Evolutionary conservation across 2,329 filamentous ascomycete species (phyloP), one percentile per base, ranked within the genome.

Genomic region (Hypoxylon sp.): DNA sequence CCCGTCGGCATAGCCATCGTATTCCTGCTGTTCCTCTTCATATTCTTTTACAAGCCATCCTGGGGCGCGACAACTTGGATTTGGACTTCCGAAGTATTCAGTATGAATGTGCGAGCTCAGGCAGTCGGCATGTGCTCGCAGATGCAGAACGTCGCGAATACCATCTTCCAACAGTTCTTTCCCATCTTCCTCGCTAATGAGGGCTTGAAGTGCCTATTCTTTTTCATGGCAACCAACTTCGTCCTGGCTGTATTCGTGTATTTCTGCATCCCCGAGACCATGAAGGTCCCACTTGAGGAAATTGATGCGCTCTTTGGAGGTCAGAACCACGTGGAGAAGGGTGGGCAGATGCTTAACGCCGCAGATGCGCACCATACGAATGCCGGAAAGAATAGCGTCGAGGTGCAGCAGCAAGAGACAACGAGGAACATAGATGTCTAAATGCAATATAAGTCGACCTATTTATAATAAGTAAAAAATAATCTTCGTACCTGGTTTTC

Each of bases 41-140:
- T 88, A 31, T 84, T 89, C 78, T 89, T 89, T 80, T 89, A 92
- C 80, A 92, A 92, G 76, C 89, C 90, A 3, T 90, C 87, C 0
- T 91, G 89, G 88, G 89, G 89, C 55, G 89, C 89, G 1, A 91
- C 89, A 3, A 87, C 88, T 17, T 92, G 90, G 90, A 91, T 92
- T 76, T 91, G 87, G 86, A 92, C 90, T 0, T 85, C 88, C 1
- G 90, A 92, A 72, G 83, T 92, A 65, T 92, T 92, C 82, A 88
- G 85, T 59, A 90, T 91, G 87, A 92, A 92, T 78, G 87, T 92
- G n/a, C 88, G 90, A 64, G 88, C 89, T 4, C 90, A 92, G 77
- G 90, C 90, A 37, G 88, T 92, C 13, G 90, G 89, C 61, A 92
- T 92, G 90, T 88, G 80, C 67, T 83, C 82, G 39, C 84, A 88